phyloP scores from a whole-genome alignment of 2,329 filamentous ascomycete genomes.

The Claviceps pusilla region DNA sequence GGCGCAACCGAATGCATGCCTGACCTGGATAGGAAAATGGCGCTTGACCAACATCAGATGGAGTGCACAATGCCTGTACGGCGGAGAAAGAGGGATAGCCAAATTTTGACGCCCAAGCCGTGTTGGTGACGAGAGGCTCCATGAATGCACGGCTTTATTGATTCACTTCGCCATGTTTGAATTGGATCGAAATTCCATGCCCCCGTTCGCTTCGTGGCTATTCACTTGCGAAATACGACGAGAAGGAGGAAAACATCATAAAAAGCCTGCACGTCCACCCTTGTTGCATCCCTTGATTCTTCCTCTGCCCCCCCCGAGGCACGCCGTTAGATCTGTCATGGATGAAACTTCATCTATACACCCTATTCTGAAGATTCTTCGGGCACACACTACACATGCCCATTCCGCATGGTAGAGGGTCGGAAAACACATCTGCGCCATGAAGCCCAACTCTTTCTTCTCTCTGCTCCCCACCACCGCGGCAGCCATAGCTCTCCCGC shows the following conservation, averaged over 20 bases:
- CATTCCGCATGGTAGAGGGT: background rate
- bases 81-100: background rate
- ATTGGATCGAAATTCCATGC: background rate
- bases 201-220: background rate
- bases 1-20: background rate
- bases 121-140: background rate
- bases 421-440: background rate
- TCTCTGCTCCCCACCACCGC: constrained; percentile 9
- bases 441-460: constrained; percentile 4
- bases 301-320: too few relatives aligned
- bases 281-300: background rate
- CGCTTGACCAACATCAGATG: constrained; percentile 4
- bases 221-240: background rate
- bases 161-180: background rate
- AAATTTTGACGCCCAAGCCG: background rate
- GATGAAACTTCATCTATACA: background rate
- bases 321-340: background rate
- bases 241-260: background rate
- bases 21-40: background rate
- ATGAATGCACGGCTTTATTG: background rate
- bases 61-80: background rate
- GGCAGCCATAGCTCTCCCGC: constrained; percentile 10
- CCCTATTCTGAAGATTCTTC: background rate
- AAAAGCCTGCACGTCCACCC: background rate
- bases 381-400: background rate